Base-by-base conservation (phyloP, 2,329 filamentous ascomycete genomes). In the Leptographium flavum region DNA sequence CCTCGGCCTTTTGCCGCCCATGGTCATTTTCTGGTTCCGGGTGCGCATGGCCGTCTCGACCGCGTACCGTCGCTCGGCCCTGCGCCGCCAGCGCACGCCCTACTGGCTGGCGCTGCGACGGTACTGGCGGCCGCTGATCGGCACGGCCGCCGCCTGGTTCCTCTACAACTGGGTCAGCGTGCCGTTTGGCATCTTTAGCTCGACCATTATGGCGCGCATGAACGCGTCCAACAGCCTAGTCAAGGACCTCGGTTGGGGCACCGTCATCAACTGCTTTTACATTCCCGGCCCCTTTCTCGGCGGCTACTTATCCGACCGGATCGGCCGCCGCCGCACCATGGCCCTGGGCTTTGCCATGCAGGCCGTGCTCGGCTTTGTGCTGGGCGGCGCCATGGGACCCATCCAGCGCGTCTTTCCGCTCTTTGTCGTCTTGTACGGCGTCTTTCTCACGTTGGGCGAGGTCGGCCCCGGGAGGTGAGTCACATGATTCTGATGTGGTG, bases 171-270 rank as follows among this genome's bases (percentile, higher is more conserved):
- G 36, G 15, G 36, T 50, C 40, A 50, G 43, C 49, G 39, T 49
- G 6, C 71, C 72, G 0, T 74, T 74, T 49, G 70, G 70, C 9
- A 63, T 76, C 25, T 75, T 75, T 55, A 68, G 65, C 45, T 69
- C 68, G 1, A 72, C 70, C 21, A 74, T 75, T 47, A 64, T 73
- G 42, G 56, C 57, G 4, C 58, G 63, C 22, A 56, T 66, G 25
- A 66, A 66, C 25, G 52, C 63, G 0, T 56, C 60, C 14, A 60
- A 66, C 30, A 65, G 60, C n/a, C 55, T 68, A 1, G 56, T 64
- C 6, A 60, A 66, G 52, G 65, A 60, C 36, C 50, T 71, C 22
- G 66, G 66, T 8, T 68, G 63, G 60, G 61, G 68, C 31, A 61
- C 63, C 0, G 60, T 71, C 0, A 65, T 73, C 50, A 72, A 71